Conservation (phyloP, 2,329 filamentous ascomycete species). For the Torrubiellomyces zombiae region DNA sequence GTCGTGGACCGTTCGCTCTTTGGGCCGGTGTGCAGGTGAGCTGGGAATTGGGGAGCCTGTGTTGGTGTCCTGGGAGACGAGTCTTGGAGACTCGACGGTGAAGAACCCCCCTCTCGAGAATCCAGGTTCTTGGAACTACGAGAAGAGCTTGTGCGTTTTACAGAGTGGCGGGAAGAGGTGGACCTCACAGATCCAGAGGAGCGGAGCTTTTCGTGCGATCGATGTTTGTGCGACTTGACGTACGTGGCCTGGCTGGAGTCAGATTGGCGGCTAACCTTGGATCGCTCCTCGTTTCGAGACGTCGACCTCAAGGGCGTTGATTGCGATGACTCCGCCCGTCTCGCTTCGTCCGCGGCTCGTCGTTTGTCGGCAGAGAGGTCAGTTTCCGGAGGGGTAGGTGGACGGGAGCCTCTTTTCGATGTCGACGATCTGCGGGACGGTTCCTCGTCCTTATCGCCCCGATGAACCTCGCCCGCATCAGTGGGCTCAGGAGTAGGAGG, state of each 20-base stretch:
- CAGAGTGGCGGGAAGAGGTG: constrained; percentile 16
- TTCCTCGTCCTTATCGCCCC: constrained; percentile 30
- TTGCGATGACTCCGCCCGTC: constrained; percentile 18
- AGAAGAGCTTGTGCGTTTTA: constrained; percentile 22
- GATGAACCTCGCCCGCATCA: constrained; percentile 34
- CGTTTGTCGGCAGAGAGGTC: constrained; percentile 32
- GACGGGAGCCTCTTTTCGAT: constrained; percentile 27
- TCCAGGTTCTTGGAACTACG: constrained; percentile 19
- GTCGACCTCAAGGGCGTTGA: constrained; percentile 26
- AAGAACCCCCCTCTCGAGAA: constrained; percentile 23
- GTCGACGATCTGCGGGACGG: constrained; percentile 19
- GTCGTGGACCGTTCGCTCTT: constrained; percentile 20
- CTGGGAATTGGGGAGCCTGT: constrained; percentile 33
- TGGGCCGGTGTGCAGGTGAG: constrained; percentile 22
- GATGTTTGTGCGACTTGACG: constrained; percentile 21
- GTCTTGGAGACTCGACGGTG: constrained; percentile 30
- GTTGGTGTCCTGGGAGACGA: constrained; percentile 48
- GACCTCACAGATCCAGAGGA: constrained; percentile 18
- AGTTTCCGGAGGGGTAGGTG: constrained; percentile 49
- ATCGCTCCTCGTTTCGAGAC: constrained; percentile 31
- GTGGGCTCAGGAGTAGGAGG: constrained; percentile 55
- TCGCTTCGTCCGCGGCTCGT: constrained; percentile 19
- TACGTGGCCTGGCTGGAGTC: constrained; percentile 40
- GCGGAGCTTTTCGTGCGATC: constrained; percentile 19
- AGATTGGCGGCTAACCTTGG: constrained; percentile 36